phyloP scores from a whole-genome alignment of 2,329 filamentous ascomycete species.

The Ophiostoma ips region DNA sequence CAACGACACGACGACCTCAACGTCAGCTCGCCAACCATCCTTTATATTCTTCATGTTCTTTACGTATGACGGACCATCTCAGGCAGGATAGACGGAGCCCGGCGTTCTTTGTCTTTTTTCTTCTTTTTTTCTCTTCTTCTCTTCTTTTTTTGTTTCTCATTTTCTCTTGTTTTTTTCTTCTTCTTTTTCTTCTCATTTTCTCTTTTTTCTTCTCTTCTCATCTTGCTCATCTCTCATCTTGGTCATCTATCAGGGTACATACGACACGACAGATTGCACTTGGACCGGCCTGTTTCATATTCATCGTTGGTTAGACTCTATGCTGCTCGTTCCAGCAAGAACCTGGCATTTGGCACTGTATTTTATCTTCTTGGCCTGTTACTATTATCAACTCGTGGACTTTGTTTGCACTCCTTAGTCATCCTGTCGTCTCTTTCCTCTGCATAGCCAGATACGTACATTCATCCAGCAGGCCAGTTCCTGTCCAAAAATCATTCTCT shows the following conservation, averaged over 20 bases:
- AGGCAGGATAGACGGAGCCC: conserved; percentile 9
- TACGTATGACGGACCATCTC: conserved; percentile 6
- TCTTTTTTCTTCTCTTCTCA: background rate
- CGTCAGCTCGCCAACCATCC: background rate
- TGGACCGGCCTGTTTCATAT: background rate
- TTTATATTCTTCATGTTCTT: background rate
- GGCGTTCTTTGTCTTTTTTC: conserved; percentile 5
- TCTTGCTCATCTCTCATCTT: background rate
- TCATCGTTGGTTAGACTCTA: too few relatives aligned
- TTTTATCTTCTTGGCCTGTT: background rate
- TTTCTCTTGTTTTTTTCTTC: background rate
- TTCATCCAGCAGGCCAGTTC: too few relatives aligned
- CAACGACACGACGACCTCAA: too few relatives aligned
- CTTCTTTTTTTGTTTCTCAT: background rate
- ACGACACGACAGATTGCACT: background rate
- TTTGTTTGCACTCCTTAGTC: too few relatives aligned
- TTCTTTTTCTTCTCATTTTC: background rate
- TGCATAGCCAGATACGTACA: background rate
- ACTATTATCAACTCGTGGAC: background rate
- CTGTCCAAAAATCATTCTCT: too few relatives aligned
- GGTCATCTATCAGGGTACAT: background rate
- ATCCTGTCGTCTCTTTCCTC: background rate
- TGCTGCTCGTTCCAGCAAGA: too few relatives aligned
- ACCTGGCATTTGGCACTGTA: too few relatives aligned
- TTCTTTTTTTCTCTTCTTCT: background rate